phyloP scores from a whole-genome alignment of 495 filamentous ascomycete species.

The Hypoxylon trugodes region DNA sequence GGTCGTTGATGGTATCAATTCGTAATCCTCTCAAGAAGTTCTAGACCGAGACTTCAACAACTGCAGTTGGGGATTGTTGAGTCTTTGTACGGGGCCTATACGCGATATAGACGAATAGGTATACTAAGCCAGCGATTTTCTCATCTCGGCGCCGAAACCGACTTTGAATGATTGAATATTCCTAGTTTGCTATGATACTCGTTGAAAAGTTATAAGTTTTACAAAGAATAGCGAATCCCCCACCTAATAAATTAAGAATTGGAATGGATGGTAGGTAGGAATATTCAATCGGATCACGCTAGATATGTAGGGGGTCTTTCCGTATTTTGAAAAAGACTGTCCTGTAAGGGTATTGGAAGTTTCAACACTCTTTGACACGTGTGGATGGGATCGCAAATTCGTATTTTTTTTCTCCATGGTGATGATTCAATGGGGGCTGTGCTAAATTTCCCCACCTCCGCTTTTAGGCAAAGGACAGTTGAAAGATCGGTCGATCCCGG shows the following conservation, averaged over 20 bases:
- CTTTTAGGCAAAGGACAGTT: conserved; percentile 35
- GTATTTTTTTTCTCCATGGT: conserved; percentile 41
- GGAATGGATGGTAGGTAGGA: neutral
- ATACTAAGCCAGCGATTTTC: neutral
- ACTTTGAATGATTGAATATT: too few species aligned
- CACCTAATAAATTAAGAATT: too few species aligned
- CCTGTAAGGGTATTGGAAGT: conserved; percentile 11
- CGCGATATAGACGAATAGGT: too few species aligned
- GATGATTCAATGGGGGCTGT: conserved; percentile 31
- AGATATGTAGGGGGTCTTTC: neutral
- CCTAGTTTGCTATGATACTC: too few species aligned
- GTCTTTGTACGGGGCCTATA: conserved; percentile 1
- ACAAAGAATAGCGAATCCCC: too few species aligned
- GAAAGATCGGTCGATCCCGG: conserved; percentile 34
- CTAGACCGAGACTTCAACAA: conserved; percentile 19
- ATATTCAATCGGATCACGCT: neutral
- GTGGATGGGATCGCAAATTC: conserved; percentile 34
- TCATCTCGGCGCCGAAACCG: conserved; percentile 23
- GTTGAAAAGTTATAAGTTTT: too few species aligned
- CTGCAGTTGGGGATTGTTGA: conserved; percentile 6
- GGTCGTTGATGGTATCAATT: conserved; percentile 26
- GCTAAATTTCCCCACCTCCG: conserved; percentile 33
- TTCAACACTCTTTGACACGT: conserved; percentile 9
- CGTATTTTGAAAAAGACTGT: neutral
- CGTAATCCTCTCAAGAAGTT: conserved; percentile 28